A percentile compares a stretch with the other conserved stretches of the same genome.
Conservation (phyloP, 495 filamentous ascomycete species). For the Jackrogersella multiformis region DNA sequence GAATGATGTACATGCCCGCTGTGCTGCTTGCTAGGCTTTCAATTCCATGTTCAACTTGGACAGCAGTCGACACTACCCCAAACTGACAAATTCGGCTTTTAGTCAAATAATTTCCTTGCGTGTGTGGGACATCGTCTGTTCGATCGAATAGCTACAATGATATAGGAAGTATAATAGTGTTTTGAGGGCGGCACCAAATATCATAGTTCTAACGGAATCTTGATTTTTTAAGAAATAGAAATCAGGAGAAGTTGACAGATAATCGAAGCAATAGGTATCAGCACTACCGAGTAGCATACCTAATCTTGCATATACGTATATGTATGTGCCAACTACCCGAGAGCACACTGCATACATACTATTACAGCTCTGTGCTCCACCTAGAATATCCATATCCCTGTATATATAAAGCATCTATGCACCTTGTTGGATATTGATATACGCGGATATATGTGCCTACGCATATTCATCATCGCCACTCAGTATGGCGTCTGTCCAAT, state of each 20-base stretch:
- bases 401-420: conserved; percentile 12
- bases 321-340: conserved; percentile 19
- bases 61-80: not conserved
- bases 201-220: not conserved
- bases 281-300: conserved; percentile 31
- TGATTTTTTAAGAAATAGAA: not conserved
- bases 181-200: not conserved
- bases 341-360: conserved; percentile 3
- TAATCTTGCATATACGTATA: conserved; percentile 18
- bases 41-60: conserved; percentile 7
- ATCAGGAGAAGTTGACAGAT: conserved; percentile 10
- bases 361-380: conserved; percentile 13
- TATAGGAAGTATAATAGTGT: not conserved
- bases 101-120: conserved; percentile 23
- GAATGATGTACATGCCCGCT: not conserved
- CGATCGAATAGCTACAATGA: not conserved
- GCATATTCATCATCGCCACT: conserved; percentile 24
- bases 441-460: conserved; percentile 7
- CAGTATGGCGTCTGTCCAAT: conserved; percentile 11
- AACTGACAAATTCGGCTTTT: conserved; percentile 1
- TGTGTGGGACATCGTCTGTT: conserved; percentile 6
- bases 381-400: not conserved
- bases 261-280: conserved; percentile 26
- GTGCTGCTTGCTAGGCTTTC: conserved; percentile 8
- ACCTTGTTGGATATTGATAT: conserved; percentile 14